These are phyloP conservation scores for Jacaranda mimosifolia DNA, from an alignment of 257 asterid species.

Conservation along the genomic window DNA sequence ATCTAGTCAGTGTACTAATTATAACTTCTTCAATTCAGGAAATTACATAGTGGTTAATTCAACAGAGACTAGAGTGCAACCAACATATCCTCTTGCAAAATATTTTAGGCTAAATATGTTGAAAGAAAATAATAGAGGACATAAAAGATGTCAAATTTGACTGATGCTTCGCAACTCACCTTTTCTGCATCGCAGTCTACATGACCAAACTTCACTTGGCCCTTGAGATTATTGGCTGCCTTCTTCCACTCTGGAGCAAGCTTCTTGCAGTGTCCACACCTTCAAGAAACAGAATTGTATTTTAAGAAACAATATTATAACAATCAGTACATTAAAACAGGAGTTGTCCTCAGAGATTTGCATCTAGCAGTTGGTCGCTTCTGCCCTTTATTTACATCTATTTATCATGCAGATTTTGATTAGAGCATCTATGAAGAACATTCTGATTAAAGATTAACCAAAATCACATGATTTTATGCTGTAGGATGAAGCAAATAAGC, in stretches of 20 bases:
- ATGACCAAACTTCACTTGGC: slow-evolving; percentile 95
- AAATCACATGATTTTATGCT: neutral
- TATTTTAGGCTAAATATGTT: slow-evolving; percentile 8
- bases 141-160: slow-evolving; percentile 4
- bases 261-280: slow-evolving; percentile 99
- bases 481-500: neutral
- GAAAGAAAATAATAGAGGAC: neutral
- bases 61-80: slow-evolving; percentile 8
- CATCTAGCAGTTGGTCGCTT: too few relatives aligned
- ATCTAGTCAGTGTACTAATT: too few relatives aligned
- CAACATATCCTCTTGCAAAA: slow-evolving; percentile 4
- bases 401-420: neutral
- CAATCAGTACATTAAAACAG: neutral
- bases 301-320: neutral
- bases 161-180: slow-evolving; percentile 50
- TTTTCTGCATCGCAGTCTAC: slow-evolving; percentile 96
- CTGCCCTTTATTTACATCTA: too few relatives aligned
- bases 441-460: neutral
- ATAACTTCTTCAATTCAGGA: too few relatives aligned
- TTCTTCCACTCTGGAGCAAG: slow-evolving; percentile 99
- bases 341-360: too few relatives aligned
- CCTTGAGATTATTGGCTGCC: slow-evolving; percentile 91
- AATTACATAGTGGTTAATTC: neutral
- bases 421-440: neutral
- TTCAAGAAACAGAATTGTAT: slow-evolving; percentile 35